These are phyloP conservation scores for Curvularia sp. DNA, from an alignment of 2,329 filamentous ascomycete species.

Conservation along the genomic window DNA sequence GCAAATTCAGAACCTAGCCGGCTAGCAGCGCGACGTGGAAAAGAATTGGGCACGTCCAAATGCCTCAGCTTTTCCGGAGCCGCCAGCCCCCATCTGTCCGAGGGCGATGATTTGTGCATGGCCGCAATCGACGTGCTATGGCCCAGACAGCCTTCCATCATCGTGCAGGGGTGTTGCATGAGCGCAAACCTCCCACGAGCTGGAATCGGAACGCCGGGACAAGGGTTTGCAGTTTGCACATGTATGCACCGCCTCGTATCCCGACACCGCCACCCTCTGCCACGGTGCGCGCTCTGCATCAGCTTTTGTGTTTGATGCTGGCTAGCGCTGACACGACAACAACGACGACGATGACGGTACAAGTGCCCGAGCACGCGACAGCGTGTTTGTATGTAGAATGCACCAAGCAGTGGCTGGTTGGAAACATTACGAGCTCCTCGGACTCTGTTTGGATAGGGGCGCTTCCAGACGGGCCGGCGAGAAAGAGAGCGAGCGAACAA, in stretches of 20 bases:
- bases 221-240: not conserved
- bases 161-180: slow-evolving; percentile 26
- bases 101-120: slow-evolving; percentile 26
- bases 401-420: not conserved
- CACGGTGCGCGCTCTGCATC: too few species aligned
- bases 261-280: not conserved
- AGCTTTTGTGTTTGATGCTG: not conserved
- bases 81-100: slow-evolving; percentile 34
- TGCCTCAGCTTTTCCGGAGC: slow-evolving; percentile 34
- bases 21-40: slow-evolving; percentile 14
- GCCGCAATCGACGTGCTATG: slow-evolving; percentile 12
- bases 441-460: too few species aligned
- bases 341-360: not conserved
- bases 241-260: slow-evolving; percentile 34
- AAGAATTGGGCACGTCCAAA: slow-evolving; percentile 17
- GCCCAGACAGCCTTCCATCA: slow-evolving; percentile 21
- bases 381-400: not conserved
- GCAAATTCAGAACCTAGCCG: slow-evolving; percentile 5
- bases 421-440: not conserved
- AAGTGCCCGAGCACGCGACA: not conserved
- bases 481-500: not conserved
- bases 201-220: slow-evolving; percentile 37
- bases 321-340: not conserved
- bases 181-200: slow-evolving; percentile 31
- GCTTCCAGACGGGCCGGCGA: not conserved